Evolutionary conservation across 2,329 filamentous ascomycete genomes (phyloP).

Genomic region (Coniella lustricola): DNA sequence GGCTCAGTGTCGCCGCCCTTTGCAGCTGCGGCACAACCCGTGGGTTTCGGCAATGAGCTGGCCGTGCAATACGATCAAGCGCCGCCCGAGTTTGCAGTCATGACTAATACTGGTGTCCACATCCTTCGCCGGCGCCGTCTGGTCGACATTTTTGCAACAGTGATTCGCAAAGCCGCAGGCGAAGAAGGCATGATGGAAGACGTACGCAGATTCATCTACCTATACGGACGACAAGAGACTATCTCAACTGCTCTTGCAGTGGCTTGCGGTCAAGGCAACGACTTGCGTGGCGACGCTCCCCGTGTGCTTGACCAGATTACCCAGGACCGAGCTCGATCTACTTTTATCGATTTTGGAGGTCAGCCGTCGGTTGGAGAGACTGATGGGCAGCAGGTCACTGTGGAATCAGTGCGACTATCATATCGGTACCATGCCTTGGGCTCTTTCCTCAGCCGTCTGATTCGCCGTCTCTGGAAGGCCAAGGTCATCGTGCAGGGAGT

Average conservation of each 20-base stretch:
- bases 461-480: constrained; percentile 82
- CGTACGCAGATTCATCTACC: constrained; percentile 73
- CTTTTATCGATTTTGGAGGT: constrained; percentile 89
- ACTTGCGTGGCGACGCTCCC: constrained; percentile 61
- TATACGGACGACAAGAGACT: constrained; percentile 83
- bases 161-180: constrained; percentile 65
- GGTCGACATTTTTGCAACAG: constrained; percentile 84
- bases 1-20: constrained; percentile 70
- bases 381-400: constrained; percentile 61
- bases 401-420: constrained; percentile 81
- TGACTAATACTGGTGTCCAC: constrained; percentile 88
- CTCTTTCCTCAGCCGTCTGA: constrained; percentile 79
- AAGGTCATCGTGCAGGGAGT: constrained; percentile 56
- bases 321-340: constrained; percentile 74
- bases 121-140: constrained; percentile 75
- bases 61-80: constrained; percentile 90
- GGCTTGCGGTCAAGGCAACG: constrained; percentile 86
- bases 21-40: constrained; percentile 56
- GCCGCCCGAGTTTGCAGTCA: constrained; percentile 76
- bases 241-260: constrained; percentile 88
- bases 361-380: constrained; percentile 76
- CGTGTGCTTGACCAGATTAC: constrained; percentile 79
- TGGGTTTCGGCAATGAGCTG: constrained; percentile 89
- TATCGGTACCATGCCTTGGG: constrained; percentile 83
- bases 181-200: constrained; percentile 77